These are phyloP conservation scores for Zygosaccharomyces sapae DNA, from an alignment of 1,139 yeast species.

Conservation along the genomic window DNA sequence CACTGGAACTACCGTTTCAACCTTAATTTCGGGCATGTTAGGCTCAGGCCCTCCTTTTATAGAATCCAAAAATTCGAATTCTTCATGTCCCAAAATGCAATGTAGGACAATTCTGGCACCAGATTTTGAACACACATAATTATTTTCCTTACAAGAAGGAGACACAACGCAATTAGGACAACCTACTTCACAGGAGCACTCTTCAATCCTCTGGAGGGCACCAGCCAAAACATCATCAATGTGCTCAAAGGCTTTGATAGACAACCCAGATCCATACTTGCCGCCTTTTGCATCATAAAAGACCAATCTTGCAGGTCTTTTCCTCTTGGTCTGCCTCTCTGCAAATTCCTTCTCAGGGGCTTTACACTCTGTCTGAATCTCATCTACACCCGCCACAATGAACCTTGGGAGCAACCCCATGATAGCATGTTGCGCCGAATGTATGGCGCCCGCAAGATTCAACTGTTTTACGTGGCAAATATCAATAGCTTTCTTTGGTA, in stretches of 20 bases:
- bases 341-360: conserved; percentile 96
- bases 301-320: conserved; percentile 79
- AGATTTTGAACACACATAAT: conserved; percentile 78
- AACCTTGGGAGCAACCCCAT: conserved; percentile 72
- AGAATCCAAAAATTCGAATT: conserved; percentile 43
- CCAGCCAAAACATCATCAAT: conserved; percentile 59
- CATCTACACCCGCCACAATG: conserved; percentile 62
- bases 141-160: conserved; percentile 71
- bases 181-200: conserved; percentile 79
- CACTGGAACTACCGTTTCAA: conserved; percentile 64
- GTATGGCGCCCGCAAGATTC: conserved; percentile 86
- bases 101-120: conserved; percentile 73
- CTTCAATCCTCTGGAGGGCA: conserved; percentile 54
- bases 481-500: conserved; percentile 62
- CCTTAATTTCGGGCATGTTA: conserved; percentile 62
- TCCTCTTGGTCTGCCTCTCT: conserved; percentile 57
- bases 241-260: conserved; percentile 73
- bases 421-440: conserved; percentile 89
- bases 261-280: conserved; percentile 69
- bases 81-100: conserved; percentile 42
- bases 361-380: conserved; percentile 86
- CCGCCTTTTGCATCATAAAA: conserved; percentile 85
- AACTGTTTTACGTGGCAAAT: conserved; percentile 53
- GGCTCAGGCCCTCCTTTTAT: conserved; percentile 80
- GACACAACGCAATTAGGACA: conserved; percentile 82